Base-by-base conservation (phyloP, 75 land plant genomes). In the Ceratopteris richardii region DNA sequence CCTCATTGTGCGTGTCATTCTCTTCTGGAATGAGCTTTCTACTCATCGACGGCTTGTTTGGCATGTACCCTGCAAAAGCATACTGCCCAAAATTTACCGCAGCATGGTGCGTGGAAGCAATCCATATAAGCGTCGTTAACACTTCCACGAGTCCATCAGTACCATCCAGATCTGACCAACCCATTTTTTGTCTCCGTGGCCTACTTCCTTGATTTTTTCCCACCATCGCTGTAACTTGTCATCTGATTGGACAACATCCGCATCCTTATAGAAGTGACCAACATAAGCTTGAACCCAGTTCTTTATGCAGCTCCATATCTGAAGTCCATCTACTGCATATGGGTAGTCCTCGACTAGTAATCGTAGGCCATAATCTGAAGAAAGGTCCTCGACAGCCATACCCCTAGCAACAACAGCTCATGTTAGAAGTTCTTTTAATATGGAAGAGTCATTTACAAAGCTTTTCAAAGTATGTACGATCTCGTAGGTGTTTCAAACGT, bases 81-180 rank as follows among this genome's bases (percentile, higher is more conserved):
- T 77, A 86, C 37, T 82, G 86, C 24, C 82, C 86, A 36, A 82
- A 86, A 29, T 86, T 86, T 20, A 82, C 61, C 4, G 77, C 81
- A 0, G 77, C 71, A 20, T 82, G 81, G 36, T 74, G 81, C 21
- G 70, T 72, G 0, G 77, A 78, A 1, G 66, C 67, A 5, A 75
- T 19, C 77, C 77, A 69, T 0, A 69, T 69, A 13, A 75, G 22
- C 12, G 67, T 64, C 0, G 73, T 57, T 3, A 71, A 19, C 17
- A 58, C 50, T 22, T 20, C 29, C 17, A 24, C 67, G 2, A 70
- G 58, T 11, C 63, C 44, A 17, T 26, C 7, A 2, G 25, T 13
- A 1, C 50, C 20, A 27, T 41, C 24, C 62, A 75, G 57, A 17
- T 17, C n/a, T 11, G 56, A 64, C 73, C 77, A 75, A 21, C 77